Conservation (phyloP, 352 stramenopile species). For the Globisporangium iwayamae region DNA sequence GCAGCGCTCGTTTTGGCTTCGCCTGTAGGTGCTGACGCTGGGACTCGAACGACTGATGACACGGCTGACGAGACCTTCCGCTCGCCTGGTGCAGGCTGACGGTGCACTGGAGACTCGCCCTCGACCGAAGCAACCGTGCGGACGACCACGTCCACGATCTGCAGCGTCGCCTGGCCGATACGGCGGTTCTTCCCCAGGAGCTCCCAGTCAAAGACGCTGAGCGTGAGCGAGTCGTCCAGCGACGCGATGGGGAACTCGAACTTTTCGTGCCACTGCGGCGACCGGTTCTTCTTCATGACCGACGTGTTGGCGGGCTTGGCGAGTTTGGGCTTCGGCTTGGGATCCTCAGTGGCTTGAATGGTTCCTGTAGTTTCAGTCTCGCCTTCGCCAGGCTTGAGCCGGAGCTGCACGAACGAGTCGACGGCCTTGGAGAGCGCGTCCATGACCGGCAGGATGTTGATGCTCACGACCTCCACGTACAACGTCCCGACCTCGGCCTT, state of each 20-base stretch:
- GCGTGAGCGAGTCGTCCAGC: constrained; percentile 43
- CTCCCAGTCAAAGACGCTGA: constrained; percentile 58
- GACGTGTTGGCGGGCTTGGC: constrained; percentile 40
- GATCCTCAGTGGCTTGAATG: background rate
- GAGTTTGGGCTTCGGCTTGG: background rate
- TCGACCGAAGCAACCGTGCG: constrained; percentile 23
- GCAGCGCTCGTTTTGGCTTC: background rate
- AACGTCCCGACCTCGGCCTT: constrained; percentile 34
- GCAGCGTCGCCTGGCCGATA: constrained; percentile 43
- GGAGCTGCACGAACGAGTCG: constrained; percentile 56
- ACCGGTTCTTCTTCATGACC: constrained; percentile 58
- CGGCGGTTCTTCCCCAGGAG: constrained; percentile 41
- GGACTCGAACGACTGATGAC: background rate
- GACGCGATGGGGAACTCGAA: constrained; percentile 51
- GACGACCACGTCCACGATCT: constrained; percentile 44
- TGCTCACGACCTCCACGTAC: constrained; percentile 50
- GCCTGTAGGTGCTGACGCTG: background rate
- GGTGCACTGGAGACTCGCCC: constrained; percentile 1
- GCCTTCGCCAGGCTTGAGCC: constrained; percentile 25
- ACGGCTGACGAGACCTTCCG: background rate
- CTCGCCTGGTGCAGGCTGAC: background rate
- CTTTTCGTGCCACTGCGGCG: constrained; percentile 54
- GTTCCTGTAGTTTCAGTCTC: background rate
- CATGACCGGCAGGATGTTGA: constrained; percentile 68
- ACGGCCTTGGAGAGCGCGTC: constrained; percentile 46